Evolutionary conservation across 176 grass and related monocot species (phyloP), one percentile per base, ranked within the genome.

Genomic region (Hordeum marinum): DNA sequence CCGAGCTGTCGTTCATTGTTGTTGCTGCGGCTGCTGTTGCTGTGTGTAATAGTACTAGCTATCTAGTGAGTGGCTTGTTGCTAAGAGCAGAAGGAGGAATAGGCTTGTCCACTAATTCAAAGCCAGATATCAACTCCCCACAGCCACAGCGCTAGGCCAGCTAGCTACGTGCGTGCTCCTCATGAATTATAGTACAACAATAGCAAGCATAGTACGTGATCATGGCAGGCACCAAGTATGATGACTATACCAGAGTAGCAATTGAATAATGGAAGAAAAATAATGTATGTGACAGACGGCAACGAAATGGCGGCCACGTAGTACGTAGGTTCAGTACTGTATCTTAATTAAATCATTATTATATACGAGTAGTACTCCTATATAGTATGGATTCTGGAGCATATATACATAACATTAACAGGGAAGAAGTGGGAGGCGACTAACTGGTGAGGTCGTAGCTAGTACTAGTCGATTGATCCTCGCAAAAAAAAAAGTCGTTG

Each of bases 1-100:
- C 81, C 68, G 85, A 84, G 34, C 29, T 73, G n/a, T 75, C 85
- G 5, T 68, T 50, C 89, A 90, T 90, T 18, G 35, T 3, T 75
- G 66, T 1, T 45, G 46, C n/a, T n/a, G n/a, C n/a, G n/a, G n/a
- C n/a, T n/a, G n/a, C n/a, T n/a, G n/a, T n/a, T n/a, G n/a, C n/a
- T n/a, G n/a, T n/a, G n/a, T n/a, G n/a, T n/a, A n/a, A n/a, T n/a
- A n/a, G n/a, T n/a, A n/a, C n/a, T n/a, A n/a, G n/a, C n/a, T n/a
- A n/a, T n/a, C n/a, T n/a, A n/a, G n/a, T n/a, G n/a, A n/a, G n/a
- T n/a, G n/a, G n/a, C 42, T 43, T 43, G 37, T 8, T 39, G n/a
- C 4, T 25, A 58, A 15, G 63, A 81, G 24, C 21, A 81, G 48
- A 2, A 52, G 48, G 48, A 72, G 8, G 23, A 31, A 34, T 63